Conservation (phyloP, 306 rosid genomes). For the Carpinus fangiana region DNA sequence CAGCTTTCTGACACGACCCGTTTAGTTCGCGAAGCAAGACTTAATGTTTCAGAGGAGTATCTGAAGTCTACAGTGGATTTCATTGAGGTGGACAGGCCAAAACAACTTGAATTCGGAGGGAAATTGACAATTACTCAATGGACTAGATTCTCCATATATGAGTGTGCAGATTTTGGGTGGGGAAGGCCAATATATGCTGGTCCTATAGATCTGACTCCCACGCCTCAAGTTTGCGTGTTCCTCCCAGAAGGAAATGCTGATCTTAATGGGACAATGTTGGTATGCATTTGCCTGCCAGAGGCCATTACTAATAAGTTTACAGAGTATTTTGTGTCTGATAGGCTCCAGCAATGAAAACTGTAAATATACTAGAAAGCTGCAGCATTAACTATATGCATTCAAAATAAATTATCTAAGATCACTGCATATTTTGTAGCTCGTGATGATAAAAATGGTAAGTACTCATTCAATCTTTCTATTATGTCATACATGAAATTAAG, state of each 20-base stretch:
- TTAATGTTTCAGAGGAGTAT: conserved; percentile 66
- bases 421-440: not conserved
- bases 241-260: conserved; percentile 66
- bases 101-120: conserved; percentile 79
- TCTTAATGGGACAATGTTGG: conserved; percentile 55
- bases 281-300: conserved; percentile 87
- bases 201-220: conserved; percentile 84
- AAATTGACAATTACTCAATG: conserved; percentile 87
- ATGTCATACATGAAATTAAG: no score
- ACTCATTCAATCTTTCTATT: not conserved
- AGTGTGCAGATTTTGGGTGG: conserved; percentile 86
- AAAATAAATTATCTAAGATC: not conserved
- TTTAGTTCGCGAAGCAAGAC: conserved; percentile 64
- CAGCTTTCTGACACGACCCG: conserved; percentile 45
- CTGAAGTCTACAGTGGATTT: conserved; percentile 79
- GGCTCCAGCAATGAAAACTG: conserved; percentile 20
- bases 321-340: conserved; percentile 34
- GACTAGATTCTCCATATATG: conserved; percentile 84
- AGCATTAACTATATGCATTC: not conserved
- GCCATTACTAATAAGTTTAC: conserved; percentile 54
- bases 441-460: not conserved
- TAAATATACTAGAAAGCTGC: not conserved
- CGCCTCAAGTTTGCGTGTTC: conserved; percentile 90
- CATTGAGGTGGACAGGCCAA: conserved; percentile 64
- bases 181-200: conserved; percentile 86